Percentiles rank a stretch among this genome's conserved stretches.
Evolutionary conservation across 1,284 basidiomycete species (phyloP).

Genomic region (Irpex rosettiformis): DNA sequence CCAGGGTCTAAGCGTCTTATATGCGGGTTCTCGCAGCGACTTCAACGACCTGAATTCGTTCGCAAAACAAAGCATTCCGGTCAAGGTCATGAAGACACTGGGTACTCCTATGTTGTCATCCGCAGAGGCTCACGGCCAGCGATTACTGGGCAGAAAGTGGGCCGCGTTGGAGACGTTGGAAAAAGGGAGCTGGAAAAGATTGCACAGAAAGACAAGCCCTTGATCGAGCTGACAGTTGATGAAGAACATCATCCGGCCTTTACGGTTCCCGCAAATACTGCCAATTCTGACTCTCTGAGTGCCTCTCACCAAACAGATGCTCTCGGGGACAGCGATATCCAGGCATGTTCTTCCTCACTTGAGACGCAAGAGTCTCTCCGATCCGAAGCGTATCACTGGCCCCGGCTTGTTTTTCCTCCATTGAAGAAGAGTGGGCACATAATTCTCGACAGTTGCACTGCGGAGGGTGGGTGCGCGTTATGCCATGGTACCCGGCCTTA

Average conservation of each 20-base stretch:
- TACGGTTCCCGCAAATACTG: neutral
- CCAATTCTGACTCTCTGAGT: neutral
- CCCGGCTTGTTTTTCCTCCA: constrained; percentile 86
- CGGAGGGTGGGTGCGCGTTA: constrained; percentile 57
- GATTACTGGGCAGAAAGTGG: constrained; percentile 39
- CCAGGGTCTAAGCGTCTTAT: constrained; percentile 50
- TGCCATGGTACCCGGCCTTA: neutral
- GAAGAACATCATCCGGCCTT: constrained; percentile 28
- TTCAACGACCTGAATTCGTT: constrained; percentile 84
- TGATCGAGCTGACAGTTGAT: constrained; percentile 44
- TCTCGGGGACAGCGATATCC: constrained; percentile 12
- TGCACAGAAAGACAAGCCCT: constrained; percentile 26
- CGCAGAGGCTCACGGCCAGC: constrained; percentile 72
- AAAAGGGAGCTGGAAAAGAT: constrained; percentile 37
- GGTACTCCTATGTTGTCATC: constrained; percentile 91
- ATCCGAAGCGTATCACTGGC: constrained; percentile 80
- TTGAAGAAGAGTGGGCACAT: constrained; percentile 92
- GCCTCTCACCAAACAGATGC: neutral
- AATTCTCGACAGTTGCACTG: constrained; percentile 86
- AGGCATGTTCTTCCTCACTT: constrained; percentile 8
- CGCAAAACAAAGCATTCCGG: constrained; percentile 85
- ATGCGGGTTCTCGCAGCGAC: constrained; percentile 85
- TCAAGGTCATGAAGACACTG: constrained; percentile 80
- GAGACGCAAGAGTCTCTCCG: constrained; percentile 50
- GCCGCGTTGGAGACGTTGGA: constrained; percentile 66